Percentiles rank a stretch among this genome's conserved stretches.
These are phyloP conservation scores for Brasenia schreberi DNA, from an alignment of 164 flowering plant species.

Conservation along the genomic window DNA sequence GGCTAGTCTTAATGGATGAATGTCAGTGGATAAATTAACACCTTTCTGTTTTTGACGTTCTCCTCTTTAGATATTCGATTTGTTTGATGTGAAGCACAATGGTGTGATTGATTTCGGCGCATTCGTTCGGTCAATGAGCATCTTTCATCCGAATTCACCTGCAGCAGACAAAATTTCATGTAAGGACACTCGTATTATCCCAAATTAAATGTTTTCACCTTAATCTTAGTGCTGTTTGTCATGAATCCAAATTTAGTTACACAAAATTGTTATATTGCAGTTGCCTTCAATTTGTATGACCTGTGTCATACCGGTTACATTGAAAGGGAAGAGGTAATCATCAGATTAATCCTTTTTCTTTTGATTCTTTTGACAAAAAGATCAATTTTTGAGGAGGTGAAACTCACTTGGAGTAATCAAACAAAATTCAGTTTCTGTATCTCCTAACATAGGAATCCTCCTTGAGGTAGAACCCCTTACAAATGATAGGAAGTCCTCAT, in stretches of 20 bases:
- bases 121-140: conserved; percentile 54
- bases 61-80: conserved; percentile 48
- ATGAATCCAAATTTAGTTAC: conserved; percentile 21
- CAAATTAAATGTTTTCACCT: not conserved
- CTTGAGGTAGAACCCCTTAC: too few relatives aligned
- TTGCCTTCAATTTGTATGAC: conserved; percentile 22
- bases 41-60: not conserved
- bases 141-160: conserved; percentile 68
- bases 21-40: not conserved
- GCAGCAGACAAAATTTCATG: conserved; percentile 36
- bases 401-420: too few relatives aligned
- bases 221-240: not conserved
- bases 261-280: conserved; percentile 12
- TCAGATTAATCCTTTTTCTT: not conserved
- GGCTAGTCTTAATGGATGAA: too few relatives aligned
- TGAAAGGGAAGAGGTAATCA: conserved; percentile 25
- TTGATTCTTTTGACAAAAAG: not conserved
- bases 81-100: conserved; percentile 53
- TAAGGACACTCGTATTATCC: not conserved
- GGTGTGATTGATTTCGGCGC: conserved; percentile 81
- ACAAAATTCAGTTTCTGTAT: too few relatives aligned
- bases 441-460: too few relatives aligned
- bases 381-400: too few relatives aligned
- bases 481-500: too few relatives aligned
- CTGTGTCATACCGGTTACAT: conserved; percentile 28